Evolutionary conservation across 2,329 filamentous ascomycete species (phyloP), one percentile per base, ranked within the genome.

Genomic region (Colletotrichum aenigma): DNA sequence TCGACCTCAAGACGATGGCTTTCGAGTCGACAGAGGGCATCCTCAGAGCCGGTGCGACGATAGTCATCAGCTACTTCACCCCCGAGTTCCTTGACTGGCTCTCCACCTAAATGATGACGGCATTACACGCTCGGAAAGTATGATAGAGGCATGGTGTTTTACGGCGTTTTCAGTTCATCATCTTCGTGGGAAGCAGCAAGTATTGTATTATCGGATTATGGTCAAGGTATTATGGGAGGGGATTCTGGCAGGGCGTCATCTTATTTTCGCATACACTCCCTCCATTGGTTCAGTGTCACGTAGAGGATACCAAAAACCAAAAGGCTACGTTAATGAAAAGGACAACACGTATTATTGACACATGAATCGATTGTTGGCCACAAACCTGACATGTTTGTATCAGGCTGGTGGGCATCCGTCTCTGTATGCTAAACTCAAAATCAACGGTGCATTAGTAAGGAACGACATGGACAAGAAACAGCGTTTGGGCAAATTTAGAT

Each of bases 21-120:
- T 96, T 98, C 80, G 97, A 99, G 88, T 94, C 95, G 75, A 97
- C 95, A 1, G 95, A 98, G 85, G 95, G 96, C 28, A 98, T 99
- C 77, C 86, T 99, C 76, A 91, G 97, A 79, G 97, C 97, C 10
- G 97, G 97, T 58, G 97, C 97, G 8, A 96, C 94, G 0, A 98
- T 99, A 81, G 91, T 99, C 58, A 91, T 98, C 80, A 97, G 92
- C 85, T 99, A 99, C 86, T 98, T 98, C 81, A 96, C 95, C 1
- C 97, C 97, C 1, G 94, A 93, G 78, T 93, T 94, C 82, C 85
- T 94, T 30, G 91, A 93, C 82, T 93, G 92, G 92, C 85, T 93
- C 74, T 89, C 90, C 76, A 88, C 88, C 76, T 91, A 75, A 38
- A 65, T 13, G 70, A 61, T 48, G 67, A 24, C 18, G 43, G 62